Evolutionary conservation across 305 asterid genomes (phyloP).

Genomic region (Fraxinus floribunda): DNA sequence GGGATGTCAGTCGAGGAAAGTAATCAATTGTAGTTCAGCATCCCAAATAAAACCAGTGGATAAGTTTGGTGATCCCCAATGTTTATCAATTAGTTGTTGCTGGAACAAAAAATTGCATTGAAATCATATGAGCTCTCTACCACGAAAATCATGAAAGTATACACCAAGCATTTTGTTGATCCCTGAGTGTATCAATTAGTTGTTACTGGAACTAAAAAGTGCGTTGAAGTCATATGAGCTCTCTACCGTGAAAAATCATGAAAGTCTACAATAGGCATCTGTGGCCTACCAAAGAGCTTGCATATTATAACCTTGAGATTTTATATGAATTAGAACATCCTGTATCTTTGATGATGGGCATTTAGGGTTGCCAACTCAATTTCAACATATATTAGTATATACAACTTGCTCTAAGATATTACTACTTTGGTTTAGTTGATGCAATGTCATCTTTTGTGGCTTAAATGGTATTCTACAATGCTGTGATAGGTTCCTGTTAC

Average conservation of each 20-base stretch:
- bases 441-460: conserved; percentile 9
- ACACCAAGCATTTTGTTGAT: not conserved
- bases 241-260: not conserved
- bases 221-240: not conserved
- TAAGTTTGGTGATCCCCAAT: not conserved
- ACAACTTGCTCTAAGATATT: not conserved
- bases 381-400: not conserved
- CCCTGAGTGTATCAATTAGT: not conserved
- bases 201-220: not conserved
- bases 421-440: conserved; percentile 2
- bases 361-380: not conserved
- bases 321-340: not conserved
- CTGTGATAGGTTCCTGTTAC: not conserved
- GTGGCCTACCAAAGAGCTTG: not conserved
- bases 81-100: not conserved
- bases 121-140: not conserved
- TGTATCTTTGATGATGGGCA: conserved; percentile 14
- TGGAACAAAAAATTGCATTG: not conserved
- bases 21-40: not conserved
- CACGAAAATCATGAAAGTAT: not conserved
- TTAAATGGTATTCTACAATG: not conserved
- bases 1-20: not conserved
- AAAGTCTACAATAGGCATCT: not conserved
- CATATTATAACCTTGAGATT: not conserved
- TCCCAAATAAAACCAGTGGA: not conserved